A percentile compares a stretch with the other conserved stretches of the same genome.
Evolutionary conservation across 331 rosid species (phyloP).

Genomic region (Acacia pycnantha): DNA sequence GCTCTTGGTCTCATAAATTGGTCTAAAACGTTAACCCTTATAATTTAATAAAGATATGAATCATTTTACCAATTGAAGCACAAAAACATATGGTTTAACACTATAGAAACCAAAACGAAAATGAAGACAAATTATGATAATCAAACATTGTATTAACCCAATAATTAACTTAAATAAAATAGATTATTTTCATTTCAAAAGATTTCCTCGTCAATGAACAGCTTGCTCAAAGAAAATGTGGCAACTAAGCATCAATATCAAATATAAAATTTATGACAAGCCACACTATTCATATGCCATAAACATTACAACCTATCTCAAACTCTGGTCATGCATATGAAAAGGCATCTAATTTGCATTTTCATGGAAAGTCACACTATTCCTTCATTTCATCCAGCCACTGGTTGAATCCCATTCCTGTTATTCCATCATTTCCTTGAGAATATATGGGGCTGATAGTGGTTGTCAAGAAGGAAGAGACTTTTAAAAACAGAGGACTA

Average conservation of each 20-base stretch:
- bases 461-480: neutral
- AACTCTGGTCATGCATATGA: neutral
- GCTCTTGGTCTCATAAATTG: too few relatives aligned
- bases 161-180: too few relatives aligned
- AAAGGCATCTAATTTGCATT: neutral
- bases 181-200: neutral
- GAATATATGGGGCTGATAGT: neutral
- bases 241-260: neutral
- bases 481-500: slow-evolving; percentile 8
- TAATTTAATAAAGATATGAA: too few relatives aligned
- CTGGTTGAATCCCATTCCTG: neutral
- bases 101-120: too few relatives aligned
- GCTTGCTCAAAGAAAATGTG: neutral
- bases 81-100: too few relatives aligned
- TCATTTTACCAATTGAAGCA: too few relatives aligned
- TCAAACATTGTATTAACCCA: too few relatives aligned
- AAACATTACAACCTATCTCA: neutral
- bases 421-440: neutral
- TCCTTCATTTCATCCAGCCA: neutral
- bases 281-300: neutral
- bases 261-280: neutral
- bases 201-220: neutral
- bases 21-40: too few relatives aligned
- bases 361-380: neutral
- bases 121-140: too few relatives aligned